These are phyloP conservation scores for Thermochaetoides thermophila DNA, from an alignment of 495 filamentous ascomycete species.

Conservation along the genomic window DNA sequence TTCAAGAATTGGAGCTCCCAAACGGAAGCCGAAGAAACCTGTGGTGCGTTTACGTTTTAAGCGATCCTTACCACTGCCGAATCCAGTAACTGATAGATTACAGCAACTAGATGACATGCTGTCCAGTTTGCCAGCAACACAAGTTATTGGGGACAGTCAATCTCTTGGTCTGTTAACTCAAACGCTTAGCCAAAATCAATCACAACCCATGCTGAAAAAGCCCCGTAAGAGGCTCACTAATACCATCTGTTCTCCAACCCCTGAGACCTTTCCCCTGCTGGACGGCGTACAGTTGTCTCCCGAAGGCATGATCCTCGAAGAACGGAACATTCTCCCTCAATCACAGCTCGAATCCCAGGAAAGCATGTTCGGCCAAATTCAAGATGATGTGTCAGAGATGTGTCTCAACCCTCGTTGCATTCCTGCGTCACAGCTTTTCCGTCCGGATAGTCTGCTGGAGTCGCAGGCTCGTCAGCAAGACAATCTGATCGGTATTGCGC, in stretches of 20 bases:
- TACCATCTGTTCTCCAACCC: too few species aligned
- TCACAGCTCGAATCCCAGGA: too few species aligned
- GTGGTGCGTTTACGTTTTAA: slow-evolving; percentile 4
- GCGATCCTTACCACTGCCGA: not conserved
- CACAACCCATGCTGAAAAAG: not conserved
- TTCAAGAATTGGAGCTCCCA: slow-evolving; percentile 1
- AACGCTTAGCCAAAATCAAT: not conserved
- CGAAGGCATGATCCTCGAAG: not conserved
- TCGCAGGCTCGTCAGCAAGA: too few species aligned
- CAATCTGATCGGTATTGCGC: too few species aligned
- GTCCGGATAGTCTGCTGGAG: too few species aligned
- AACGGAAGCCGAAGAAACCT: slow-evolving; percentile 11
- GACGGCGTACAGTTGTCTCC: not conserved
- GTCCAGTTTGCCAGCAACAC: slow-evolving; percentile 10
- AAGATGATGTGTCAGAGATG: too few species aligned
- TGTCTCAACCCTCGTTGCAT: too few species aligned
- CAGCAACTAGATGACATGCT: slow-evolving; percentile 10
- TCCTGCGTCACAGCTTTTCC: too few species aligned
- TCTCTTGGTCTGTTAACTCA: not conserved
- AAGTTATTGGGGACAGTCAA: slow-evolving; percentile 10
- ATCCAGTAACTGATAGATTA: not conserved
- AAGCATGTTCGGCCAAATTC: too few species aligned
- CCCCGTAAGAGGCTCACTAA: not conserved
- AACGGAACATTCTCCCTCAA: not conserved
- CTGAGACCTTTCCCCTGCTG: too few species aligned